Evolutionary conservation across 306 rosid genomes (phyloP).

Genomic region (Coriaria nepalensis): DNA sequence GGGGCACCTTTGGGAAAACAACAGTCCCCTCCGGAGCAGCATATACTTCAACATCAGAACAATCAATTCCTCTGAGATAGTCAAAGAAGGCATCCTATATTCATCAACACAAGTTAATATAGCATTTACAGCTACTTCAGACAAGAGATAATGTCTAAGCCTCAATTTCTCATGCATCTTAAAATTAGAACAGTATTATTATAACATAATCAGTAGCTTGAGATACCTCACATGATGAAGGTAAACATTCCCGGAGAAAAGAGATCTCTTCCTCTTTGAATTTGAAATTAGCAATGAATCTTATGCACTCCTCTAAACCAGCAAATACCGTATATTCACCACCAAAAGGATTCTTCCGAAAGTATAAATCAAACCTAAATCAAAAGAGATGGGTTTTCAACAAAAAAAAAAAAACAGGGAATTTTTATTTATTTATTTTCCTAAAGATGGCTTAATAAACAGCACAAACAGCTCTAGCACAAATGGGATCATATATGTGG

Average conservation of each 20-base stretch:
- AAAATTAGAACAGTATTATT: constrained; percentile 4
- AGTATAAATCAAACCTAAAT: constrained; percentile 91
- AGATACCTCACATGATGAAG: constrained; percentile 77
- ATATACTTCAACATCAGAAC: constrained; percentile 85
- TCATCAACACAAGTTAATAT: constrained; percentile 13
- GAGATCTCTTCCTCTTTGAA: constrained; percentile 64
- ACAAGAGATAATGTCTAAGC: not conserved
- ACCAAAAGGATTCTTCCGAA: constrained; percentile 93
- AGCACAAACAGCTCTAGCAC: too few relatives aligned
- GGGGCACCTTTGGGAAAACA: constrained; percentile 91
- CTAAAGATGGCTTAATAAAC: not conserved
- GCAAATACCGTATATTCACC: constrained; percentile 95
- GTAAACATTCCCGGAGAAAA: constrained; percentile 51
- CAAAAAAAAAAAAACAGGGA: constrained; percentile 1
- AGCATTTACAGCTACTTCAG: too few relatives aligned
- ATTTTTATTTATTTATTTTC: constrained; percentile 16
- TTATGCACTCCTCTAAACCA: constrained; percentile 90
- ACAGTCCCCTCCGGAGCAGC: constrained; percentile 77
- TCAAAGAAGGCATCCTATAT: constrained; percentile 75
- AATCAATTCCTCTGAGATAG: constrained; percentile 79
- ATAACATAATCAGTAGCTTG: not conserved
- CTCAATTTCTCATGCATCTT: not conserved
- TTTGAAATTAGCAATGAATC: constrained; percentile 80
- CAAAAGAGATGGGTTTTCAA: constrained; percentile 6
- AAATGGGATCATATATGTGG: too few relatives aligned